Base-by-base conservation (phyloP, 1,284 basidiomycete genomes). In the Boletus calvinii region DNA sequence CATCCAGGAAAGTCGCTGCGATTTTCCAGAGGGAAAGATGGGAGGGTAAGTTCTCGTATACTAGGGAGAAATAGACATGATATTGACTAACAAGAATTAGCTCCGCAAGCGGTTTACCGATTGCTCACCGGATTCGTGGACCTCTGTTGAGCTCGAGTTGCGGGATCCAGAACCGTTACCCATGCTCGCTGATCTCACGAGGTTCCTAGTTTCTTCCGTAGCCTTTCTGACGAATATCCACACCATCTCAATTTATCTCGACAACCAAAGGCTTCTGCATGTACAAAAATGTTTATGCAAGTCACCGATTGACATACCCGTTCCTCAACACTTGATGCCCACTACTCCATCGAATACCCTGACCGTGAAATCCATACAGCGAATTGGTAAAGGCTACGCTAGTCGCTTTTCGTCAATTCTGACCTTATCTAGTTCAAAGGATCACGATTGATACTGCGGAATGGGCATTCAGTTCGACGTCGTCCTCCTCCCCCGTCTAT, bases 171-270 rank as follows among this genome's bases (percentile, higher is more conserved):
- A 83, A 12, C 79, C 87, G 0, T 88, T 96, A 1, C 59, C 59
- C 1, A 15, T 36, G 3, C 49, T 64, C 10, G 8, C 20, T 46
- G 92, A 95, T 62, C 87, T 98, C 58, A 83, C 89, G 13, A 83
- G 90, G 22, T 98, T 98, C 71, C 77, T 98, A 6, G 80, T 89
- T 17, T 95, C 94, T 2, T 92, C 91, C 0, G 83, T 98, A 52
- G 94, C 94, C 0, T 98, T 98, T 71, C 96, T 97, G 82, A 77
- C 80, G 11, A 80, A 85, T 52, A 80, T 98, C 6, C 74, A 78
- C 17, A 79, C 85, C 62, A 81, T 98, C 52, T 85, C 82, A 62
- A 79, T 94, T 26, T 85, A 80, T 62, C 81, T 94, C 43, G 85
- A 97, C 62, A 85, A 86, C 56, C 78, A 83, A 50, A 77, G 84